Percentiles rank a stretch among this genome's conserved stretches.
Conservation (phyloP, 495 filamentous ascomycete genomes). For the Niebla homalea region DNA sequence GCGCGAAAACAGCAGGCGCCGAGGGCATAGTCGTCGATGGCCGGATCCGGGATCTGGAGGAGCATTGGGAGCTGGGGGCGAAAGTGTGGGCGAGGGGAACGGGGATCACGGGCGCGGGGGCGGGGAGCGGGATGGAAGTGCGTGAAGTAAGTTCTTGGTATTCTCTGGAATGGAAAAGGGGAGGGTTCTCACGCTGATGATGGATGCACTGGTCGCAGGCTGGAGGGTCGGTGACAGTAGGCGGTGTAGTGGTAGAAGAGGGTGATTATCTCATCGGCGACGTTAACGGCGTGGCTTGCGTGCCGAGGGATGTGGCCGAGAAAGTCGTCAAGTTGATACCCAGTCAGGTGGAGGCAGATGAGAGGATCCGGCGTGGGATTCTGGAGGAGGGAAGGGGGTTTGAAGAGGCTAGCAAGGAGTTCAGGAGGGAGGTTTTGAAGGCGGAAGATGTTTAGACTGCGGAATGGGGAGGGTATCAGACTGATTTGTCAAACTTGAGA, state of each 20-base stretch:
- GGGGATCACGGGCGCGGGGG: conserved; percentile 35
- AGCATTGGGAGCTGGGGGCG: conserved; percentile 40
- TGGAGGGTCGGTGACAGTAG: conserved; percentile 17
- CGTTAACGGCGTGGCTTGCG: conserved; percentile 39
- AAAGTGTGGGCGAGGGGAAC: conserved; percentile 40
- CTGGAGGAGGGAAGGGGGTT: conserved; percentile 39
- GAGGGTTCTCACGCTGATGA: background rate
- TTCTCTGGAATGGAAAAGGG: conserved; percentile 1
- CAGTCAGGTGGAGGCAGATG: conserved; percentile 39
- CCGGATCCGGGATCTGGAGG: conserved; percentile 42
- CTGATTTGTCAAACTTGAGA: too few species aligned
- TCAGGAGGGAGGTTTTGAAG: background rate
- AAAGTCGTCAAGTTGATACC: conserved; percentile 34
- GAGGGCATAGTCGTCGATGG: conserved; percentile 43
- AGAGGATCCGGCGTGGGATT: conserved; percentile 32
- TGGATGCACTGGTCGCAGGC: too few species aligned
- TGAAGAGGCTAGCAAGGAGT: conserved; percentile 35
- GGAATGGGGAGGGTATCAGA: background rate
- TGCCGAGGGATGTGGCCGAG: conserved; percentile 31
- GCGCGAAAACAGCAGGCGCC: conserved; percentile 30
- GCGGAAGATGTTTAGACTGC: background rate
- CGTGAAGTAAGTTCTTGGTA: conserved; percentile 26
- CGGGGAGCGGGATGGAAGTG: conserved; percentile 31
- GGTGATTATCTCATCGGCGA: conserved; percentile 47
- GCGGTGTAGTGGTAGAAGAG: conserved; percentile 35